Evolutionary conservation across 805 yeast genomes (phyloP), one percentile per base, ranked within the genome.

Genomic region (Lipomyces spencermartinsiae): DNA sequence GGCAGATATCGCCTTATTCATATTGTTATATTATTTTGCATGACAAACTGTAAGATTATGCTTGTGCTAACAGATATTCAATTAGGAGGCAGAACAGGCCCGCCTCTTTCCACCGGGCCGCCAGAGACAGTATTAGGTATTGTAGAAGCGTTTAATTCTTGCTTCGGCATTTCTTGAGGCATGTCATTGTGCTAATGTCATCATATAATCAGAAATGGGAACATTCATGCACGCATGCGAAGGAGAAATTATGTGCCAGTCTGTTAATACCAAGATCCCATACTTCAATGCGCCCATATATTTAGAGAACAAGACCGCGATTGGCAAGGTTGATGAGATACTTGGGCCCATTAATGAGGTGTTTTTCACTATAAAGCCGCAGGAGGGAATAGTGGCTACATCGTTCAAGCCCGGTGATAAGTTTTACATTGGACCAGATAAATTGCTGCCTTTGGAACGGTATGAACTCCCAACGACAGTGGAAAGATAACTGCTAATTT

Each of bases 221-320:
- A 79, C 91, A 31, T 95, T 93, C 78, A 74, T 92, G 78, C 97
- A 93, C 78, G 85, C 95, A 14, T 93, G 97, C 80, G 99, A 95
- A 81, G 97, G 97, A 67, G 99, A 95, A 78, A 91, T 95, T 78
- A 97, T 95, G 66, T 95, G 98, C 83, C 91, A 93, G 77, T 93
- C 98, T 60, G 91, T 91, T 76, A 95, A 95, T 80, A 88, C 92
- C 66, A 94, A 94, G 83, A 85, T 95, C 74, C 99, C 99, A 76
- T 95, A 94, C 80, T 95, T 95, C 86, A 95, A 95, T 82, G 99
- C 99, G 34, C 99, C 99, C 78, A 93, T 95, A 76, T 95, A 90
- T 80, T 85, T 95, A 74, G 98, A 95, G 80, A 94, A 95, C 85
- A 95, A 95, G 63, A 90, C 97, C 33, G 95, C 90, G 78, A 89